Base-by-base conservation (phyloP, 2,329 filamentous ascomycete genomes). In the Tolypocladium endophyticum region DNA sequence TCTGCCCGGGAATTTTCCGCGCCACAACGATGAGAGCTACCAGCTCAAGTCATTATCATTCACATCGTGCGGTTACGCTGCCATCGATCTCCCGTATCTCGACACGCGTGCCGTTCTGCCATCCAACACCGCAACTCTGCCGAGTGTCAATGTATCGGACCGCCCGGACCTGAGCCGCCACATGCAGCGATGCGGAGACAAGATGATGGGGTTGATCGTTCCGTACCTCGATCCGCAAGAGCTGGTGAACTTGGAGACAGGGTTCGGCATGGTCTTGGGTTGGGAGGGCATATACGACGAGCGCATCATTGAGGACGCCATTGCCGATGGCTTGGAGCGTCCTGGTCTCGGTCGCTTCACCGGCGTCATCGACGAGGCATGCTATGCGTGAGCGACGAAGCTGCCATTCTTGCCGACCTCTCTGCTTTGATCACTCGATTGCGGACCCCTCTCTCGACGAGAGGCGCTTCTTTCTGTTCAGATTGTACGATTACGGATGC, bases 1-100 rank as follows among this genome's bases (percentile, higher is more conserved):
- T 38, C 45, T 63, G 36, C 57, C 61, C 4, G 12, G 54, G 56
- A 58, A 33, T 20, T 56, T 45, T 23, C 43, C 53, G n/a, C 65
- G 72, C 20, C n/a, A 58, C 7, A 50, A 35, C 5, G 71, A 74
- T 36, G 66, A 71, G 62, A 60, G 57, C n/a, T 72, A 71, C 41
- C 65, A 64, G 20, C 65, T 79, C 28, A 68, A 69, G 33, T 70
- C 66, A 18, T 70, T 87, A 36, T 74, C 77, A 1, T 80, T 87
- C 70, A 79, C 78, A 38, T 87, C 83, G 0, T 87, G 85, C 66
- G 85, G 85, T 57, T 87, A 87, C 65, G 81, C 79, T 39, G 69
- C 72, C 7, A 67, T 87, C 1, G 71, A 74, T 23, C 36, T 62
- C 0, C 58, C 66, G 0, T 67, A 67, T 33, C 69, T 78, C 54